Conservation (phyloP, 768 basidiomycete species). For the Calocera cornea region DNA sequence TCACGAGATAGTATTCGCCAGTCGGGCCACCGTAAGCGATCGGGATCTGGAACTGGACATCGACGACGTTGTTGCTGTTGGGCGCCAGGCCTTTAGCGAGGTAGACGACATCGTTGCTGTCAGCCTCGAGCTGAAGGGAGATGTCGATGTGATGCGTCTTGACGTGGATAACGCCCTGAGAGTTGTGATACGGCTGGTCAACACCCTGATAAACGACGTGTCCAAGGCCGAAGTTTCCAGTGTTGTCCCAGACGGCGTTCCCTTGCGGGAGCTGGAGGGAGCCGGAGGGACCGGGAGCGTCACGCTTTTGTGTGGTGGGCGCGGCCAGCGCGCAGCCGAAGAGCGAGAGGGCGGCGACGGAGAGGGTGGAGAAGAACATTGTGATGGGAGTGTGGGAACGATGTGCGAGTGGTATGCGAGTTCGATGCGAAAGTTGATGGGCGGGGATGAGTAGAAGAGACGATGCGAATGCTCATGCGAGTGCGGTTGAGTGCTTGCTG, state of each 20-base stretch:
- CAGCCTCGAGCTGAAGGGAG: not conserved
- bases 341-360: not conserved
- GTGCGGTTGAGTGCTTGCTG: no score
- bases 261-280: not conserved
- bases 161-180: not conserved
- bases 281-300: not conserved
- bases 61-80: not conserved
- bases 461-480: no score
- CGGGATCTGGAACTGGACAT: not conserved
- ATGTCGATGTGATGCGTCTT: constrained; percentile 4
- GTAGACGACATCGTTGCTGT: not conserved
- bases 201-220: not conserved
- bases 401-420: not conserved
- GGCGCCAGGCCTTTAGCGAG: not conserved
- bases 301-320: not conserved
- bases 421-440: not conserved
- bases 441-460: no score
- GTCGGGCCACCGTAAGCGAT: not conserved
- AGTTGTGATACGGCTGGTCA: not conserved
- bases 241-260: not conserved
- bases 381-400: not conserved
- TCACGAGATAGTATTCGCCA: not conserved
- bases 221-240: not conserved
- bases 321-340: not conserved
- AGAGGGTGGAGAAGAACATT: not conserved